phyloP scores from a whole-genome alignment of 352 stramenopile genomes.

The Globisporangium spinosum region DNA sequence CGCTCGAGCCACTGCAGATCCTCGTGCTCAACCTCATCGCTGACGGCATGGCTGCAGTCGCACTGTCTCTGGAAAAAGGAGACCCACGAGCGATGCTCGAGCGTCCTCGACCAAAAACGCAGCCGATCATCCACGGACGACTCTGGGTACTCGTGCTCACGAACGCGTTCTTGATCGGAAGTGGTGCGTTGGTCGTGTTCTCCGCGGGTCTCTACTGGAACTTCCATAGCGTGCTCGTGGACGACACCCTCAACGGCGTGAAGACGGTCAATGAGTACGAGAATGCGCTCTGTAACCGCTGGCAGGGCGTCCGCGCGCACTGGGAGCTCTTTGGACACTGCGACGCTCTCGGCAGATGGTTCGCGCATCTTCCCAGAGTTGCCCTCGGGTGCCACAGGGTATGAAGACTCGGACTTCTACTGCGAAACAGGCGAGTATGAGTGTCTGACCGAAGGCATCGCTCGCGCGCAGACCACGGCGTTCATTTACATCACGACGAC shows the following conservation, averaged over 20 bases:
- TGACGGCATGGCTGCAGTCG: conserved; percentile 83
- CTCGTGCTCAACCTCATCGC: conserved; percentile 98
- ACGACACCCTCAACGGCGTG: conserved; percentile 58
- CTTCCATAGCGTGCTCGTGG: conserved; percentile 41
- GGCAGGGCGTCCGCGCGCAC: conserved; percentile 40
- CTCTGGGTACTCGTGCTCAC: conserved; percentile 63
- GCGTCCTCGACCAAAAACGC: conserved; percentile 49
- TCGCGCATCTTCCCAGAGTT: conserved; percentile 49
- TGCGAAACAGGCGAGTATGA: conserved; percentile 63
- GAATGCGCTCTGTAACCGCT: conserved; percentile 52
- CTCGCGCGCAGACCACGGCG: conserved; percentile 38
- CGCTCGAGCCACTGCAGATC: conserved; percentile 96
- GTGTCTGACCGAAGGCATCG: conserved; percentile 37
- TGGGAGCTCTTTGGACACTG: conserved; percentile 66
- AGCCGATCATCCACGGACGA: conserved; percentile 54
- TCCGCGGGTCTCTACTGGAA: conserved; percentile 72
- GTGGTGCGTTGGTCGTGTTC: conserved; percentile 44
- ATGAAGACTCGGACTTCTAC: conserved; percentile 42
- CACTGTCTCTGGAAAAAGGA: conserved; percentile 67
- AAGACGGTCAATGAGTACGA: conserved; percentile 41
- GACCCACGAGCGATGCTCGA: conserved; percentile 66
- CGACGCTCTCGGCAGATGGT: conserved; percentile 35
- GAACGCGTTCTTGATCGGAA: conserved; percentile 57
- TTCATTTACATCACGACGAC: conserved; percentile 51
- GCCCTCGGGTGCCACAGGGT: conserved; percentile 22